Evolutionary conservation across 2,329 filamentous ascomycete species (phyloP).

Genomic region (Venturia oleaginea): DNA sequence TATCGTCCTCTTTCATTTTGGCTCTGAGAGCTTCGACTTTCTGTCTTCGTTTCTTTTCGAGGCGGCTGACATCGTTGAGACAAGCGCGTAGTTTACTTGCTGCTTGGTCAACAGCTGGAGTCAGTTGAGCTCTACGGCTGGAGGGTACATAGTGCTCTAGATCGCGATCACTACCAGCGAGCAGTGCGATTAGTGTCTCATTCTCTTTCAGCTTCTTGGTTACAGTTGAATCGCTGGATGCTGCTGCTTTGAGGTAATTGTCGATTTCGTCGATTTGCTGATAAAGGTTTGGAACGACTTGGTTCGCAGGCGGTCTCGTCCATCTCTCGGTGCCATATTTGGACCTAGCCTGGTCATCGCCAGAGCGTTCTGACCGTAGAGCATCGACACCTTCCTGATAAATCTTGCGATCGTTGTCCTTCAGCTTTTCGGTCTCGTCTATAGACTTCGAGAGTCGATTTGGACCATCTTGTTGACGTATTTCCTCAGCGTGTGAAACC

Average conservation of each 20-base stretch:
- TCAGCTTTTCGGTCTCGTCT: conserved; percentile 83
- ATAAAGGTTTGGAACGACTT: conserved; percentile 66
- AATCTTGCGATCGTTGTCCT: conserved; percentile 63
- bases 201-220: conserved; percentile 70
- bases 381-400: conserved; percentile 79
- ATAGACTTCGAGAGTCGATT: conserved; percentile 69
- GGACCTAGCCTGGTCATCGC: conserved; percentile 65
- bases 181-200: conserved; percentile 63
- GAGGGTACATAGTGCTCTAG: conserved; percentile 86
- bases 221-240: conserved; percentile 59
- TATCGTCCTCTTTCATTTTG: conserved; percentile 78
- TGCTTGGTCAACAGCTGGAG: conserved; percentile 69
- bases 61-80: conserved; percentile 74
- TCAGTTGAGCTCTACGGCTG: conserved; percentile 68
- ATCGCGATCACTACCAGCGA: conserved; percentile 70
- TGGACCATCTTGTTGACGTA: conserved; percentile 81
- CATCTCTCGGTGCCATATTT: conserved; percentile 86
- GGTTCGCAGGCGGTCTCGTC: conserved; percentile 59
- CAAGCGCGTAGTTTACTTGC: conserved; percentile 67
- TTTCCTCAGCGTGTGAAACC: conserved; percentile 84
- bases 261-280: conserved; percentile 69
- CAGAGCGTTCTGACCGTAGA: conserved; percentile 68
- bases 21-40: conserved; percentile 71
- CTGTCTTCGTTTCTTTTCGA: conserved; percentile 71
- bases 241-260: conserved; percentile 70